Conservation (phyloP, 2,329 filamentous ascomycete genomes). For the Cytospora paraplurivora region DNA sequence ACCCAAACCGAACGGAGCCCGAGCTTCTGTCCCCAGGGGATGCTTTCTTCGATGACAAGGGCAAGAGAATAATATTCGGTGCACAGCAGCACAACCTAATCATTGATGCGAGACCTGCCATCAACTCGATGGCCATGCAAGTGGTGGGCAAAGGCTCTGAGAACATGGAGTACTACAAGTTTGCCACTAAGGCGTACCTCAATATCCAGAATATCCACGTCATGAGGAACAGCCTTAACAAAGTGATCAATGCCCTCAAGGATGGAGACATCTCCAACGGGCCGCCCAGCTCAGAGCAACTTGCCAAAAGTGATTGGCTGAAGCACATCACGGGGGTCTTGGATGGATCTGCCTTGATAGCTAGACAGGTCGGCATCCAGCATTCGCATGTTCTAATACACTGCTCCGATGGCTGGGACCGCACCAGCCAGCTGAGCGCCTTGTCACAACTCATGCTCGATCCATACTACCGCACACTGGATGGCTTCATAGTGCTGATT, state of each 20-base stretch:
- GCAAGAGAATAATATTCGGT: conserved; percentile 74
- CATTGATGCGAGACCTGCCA: conserved; percentile 89
- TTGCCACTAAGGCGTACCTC: conserved; percentile 86
- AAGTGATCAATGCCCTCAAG: conserved; percentile 85
- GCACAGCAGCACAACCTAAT: conserved; percentile 94
- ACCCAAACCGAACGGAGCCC: conserved; percentile 57
- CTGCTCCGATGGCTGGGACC: conserved; percentile 98
- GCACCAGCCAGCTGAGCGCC: conserved; percentile 91
- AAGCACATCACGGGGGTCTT: conserved; percentile 85
- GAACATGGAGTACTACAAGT: conserved; percentile 96
- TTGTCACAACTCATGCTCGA: conserved; percentile 92
- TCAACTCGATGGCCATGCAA: conserved; percentile 95
- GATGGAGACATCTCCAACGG: conserved; percentile 86
- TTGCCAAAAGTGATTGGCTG: conserved; percentile 86
- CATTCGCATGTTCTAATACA: conserved; percentile 96
- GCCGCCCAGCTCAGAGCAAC: conserved; percentile 76
- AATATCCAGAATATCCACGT: conserved; percentile 99
- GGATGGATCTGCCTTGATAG: conserved; percentile 81
- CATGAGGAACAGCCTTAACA: conserved; percentile 89
- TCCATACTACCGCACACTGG: conserved; percentile 90
- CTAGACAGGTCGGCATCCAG: conserved; percentile 83
- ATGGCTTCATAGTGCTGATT: conserved; percentile 90
- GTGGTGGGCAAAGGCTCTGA: conserved; percentile 91
- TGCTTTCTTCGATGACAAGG: conserved; percentile 58
- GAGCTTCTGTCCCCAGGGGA: conserved; percentile 61